phyloP scores from a whole-genome alignment of 2,329 filamentous ascomycete species.

The Fusarium sacchari region DNA sequence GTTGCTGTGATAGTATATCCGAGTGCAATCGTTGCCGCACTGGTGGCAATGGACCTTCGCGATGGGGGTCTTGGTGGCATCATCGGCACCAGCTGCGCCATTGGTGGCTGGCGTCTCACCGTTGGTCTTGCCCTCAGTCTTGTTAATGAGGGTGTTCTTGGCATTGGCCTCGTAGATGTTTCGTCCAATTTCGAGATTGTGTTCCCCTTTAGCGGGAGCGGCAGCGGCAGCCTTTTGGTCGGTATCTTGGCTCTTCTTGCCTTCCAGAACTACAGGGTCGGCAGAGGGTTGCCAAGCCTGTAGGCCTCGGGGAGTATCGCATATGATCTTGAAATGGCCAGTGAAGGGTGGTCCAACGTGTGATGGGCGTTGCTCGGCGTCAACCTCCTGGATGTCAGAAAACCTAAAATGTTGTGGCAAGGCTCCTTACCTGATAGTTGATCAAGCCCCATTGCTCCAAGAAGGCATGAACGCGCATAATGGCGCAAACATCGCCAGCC shows the following conservation, averaged over 20 bases:
- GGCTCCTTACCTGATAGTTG: conserved; percentile 86
- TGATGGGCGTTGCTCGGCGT: conserved; percentile 93
- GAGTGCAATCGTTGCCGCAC: conserved; percentile 88
- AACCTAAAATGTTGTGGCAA: background rate
- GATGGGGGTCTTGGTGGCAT: conserved; percentile 72
- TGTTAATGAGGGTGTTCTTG: conserved; percentile 77
- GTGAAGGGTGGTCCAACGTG: conserved; percentile 97
- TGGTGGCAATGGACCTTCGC: conserved; percentile 84
- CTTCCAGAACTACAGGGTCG: conserved; percentile 72
- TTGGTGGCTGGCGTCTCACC: conserved; percentile 77
- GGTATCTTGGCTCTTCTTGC: conserved; percentile 71
- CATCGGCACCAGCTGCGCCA: conserved; percentile 67
- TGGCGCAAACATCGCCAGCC: conserved; percentile 96
- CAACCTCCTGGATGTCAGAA: conserved; percentile 72
- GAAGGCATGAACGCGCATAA: conserved; percentile 98
- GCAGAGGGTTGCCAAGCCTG: conserved; percentile 95
- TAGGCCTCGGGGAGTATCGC: conserved; percentile 92
- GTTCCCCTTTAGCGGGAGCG: conserved; percentile 76
- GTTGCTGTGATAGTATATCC: conserved; percentile 68
- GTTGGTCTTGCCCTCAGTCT: conserved; percentile 76
- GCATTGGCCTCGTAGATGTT: conserved; percentile 96
- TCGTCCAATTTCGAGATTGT: conserved; percentile 91
- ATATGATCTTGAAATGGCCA: conserved; percentile 95
- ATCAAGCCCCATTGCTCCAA: conserved; percentile 98
- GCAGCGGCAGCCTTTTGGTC: conserved; percentile 76